phyloP scores from a whole-genome alignment of 192 early-diverging fungal genomes.

The Linnemannia schmuckeri region DNA sequence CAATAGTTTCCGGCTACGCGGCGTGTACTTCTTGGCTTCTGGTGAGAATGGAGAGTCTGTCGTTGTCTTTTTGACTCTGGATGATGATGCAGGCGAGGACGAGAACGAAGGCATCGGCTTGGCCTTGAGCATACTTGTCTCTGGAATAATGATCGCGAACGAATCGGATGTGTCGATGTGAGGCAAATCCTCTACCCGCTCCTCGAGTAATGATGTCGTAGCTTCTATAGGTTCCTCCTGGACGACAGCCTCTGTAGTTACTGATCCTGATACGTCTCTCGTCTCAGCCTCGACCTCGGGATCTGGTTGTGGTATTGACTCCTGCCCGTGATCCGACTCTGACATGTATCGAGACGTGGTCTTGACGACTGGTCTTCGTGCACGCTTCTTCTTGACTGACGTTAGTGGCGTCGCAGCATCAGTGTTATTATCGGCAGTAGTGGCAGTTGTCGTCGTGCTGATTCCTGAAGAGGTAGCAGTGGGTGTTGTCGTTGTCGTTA shows the following conservation, averaged over 20 bases:
- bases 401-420: too few species aligned
- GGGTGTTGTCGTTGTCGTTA: too few species aligned
- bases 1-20: background rate
- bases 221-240: background rate
- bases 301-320: background rate
- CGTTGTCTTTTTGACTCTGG: background rate
- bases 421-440: too few species aligned
- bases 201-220: background rate
- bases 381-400: background rate
- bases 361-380: background rate
- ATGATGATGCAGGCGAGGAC: background rate
- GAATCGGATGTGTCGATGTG: background rate
- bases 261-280: background rate
- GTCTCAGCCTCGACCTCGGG: background rate
- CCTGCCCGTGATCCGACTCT: background rate
- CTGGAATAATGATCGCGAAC: background rate
- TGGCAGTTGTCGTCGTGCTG: too few species aligned
- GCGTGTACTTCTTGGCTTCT: background rate
- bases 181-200: background rate
- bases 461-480: too few species aligned
- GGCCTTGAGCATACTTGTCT: background rate
- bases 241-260: too few species aligned
- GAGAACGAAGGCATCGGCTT: background rate
- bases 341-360: background rate
- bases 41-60: background rate